Evolutionary conservation across 75 land plant species (phyloP).

Genomic region (Sequoiadendron giganteum): DNA sequence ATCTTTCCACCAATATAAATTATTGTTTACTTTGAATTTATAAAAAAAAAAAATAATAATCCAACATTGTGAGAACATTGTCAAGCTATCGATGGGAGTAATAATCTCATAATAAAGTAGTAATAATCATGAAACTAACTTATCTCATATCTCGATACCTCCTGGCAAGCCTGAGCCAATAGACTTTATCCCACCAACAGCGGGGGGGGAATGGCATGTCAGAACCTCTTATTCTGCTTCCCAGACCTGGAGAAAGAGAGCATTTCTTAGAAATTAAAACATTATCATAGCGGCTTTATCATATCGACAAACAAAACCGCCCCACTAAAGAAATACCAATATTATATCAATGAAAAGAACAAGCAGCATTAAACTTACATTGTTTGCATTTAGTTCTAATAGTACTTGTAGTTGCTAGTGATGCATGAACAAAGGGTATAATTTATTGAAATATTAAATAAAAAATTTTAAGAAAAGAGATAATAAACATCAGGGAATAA

Average conservation of each 20-base stretch:
- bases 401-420: neutral
- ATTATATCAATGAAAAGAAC: neutral
- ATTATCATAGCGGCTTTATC: neutral
- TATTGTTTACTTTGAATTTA: too few species aligned
- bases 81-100: too few species aligned
- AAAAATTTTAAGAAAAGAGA: neutral
- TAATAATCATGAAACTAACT: too few species aligned
- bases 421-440: neutral
- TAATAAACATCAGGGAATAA: too few species aligned
- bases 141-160: too few species aligned
- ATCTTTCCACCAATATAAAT: too few species aligned
- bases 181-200: constrained; percentile 58
- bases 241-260: neutral
- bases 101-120: too few species aligned
- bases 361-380: neutral
- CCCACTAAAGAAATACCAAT: neutral
- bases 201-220: constrained; percentile 83
- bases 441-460: neutral
- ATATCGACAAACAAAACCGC: neutral
- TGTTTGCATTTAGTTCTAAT: neutral
- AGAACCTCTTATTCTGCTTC: constrained; percentile 6
- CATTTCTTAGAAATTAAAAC: neutral
- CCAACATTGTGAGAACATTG: too few species aligned
- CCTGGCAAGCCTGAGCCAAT: constrained; percentile 28
- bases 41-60: too few species aligned